Evolutionary conservation across 2,329 filamentous ascomycete species (phyloP), one percentile per base, ranked within the genome.

Genomic region (Colletotrichum sp.): DNA sequence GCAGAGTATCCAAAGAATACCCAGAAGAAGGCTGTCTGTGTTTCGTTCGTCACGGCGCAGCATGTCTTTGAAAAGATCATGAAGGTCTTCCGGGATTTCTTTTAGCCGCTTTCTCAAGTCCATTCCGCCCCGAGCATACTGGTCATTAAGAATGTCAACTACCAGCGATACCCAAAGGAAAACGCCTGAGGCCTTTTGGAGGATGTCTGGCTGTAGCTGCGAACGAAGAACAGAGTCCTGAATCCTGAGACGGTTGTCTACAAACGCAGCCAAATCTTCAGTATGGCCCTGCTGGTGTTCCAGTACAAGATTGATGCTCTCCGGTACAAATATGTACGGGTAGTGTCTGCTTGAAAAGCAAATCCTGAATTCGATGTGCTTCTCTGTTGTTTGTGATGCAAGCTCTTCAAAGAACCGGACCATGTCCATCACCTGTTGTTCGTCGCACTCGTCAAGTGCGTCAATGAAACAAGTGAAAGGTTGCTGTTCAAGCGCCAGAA

Each of bases 1-100:
- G 30, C 86, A 92, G 0, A 93, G 82, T 0, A 93, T 83, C 88
- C 88, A 92, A n/a, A 89, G 85, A 0, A 93, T 75, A 39, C 87
- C 90, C 0, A 90, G 76, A 0, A 85, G 71, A 0, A 92, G 77
- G 0, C 85, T 81, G 0, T 87, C 81, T 60, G 81, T 81, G 8
- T 90, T 84, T 0, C 83, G 52, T 0, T 71, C n/a, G 66, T 93
- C 90, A 18, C 89, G 84, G 0, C 74, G 85, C 4, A 92, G 71
- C 0, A 92, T 89, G 21, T 89, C 82, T 5, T 82, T 83, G 73
- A 93, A 92, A 0, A 93, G 78, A 0, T 88, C 82, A 39, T 84
- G 79, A 0, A 93, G 81, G 0, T 83, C 82, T 1, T 9, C 70
- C 0, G 88, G 88, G 0, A 89, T 81, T 2, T 85, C 79, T 1